These are phyloP conservation scores for Paramarasmius palmivorus DNA, from an alignment of 1,284 basidiomycete species.

Conservation along the genomic window DNA sequence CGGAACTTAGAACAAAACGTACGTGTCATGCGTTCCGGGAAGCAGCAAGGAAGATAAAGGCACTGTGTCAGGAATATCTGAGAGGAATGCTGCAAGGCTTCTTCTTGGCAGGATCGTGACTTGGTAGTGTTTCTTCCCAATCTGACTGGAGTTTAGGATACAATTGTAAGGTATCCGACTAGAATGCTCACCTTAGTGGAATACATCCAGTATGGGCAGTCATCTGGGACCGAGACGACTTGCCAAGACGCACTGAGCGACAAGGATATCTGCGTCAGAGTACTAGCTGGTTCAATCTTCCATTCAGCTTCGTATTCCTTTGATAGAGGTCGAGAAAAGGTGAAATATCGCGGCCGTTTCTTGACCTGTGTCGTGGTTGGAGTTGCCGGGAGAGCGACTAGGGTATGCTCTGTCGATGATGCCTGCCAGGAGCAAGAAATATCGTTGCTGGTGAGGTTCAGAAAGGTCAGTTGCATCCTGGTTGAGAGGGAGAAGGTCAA, in stretches of 20 bases:
- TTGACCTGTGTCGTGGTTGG: no score
- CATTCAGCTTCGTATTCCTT: no score
- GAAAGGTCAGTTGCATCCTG: no score
- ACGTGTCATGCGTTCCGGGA: constrained; percentile 74
- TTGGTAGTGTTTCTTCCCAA: constrained; percentile 37
- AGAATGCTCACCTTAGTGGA: constrained; percentile 44
- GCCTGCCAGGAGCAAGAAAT: no score
- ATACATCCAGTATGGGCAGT: constrained; percentile 60
- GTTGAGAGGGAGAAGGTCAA: no score
- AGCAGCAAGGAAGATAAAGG: constrained; percentile 72
- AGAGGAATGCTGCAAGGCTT: constrained; percentile 60
- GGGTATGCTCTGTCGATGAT: no score
- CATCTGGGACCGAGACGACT: constrained; percentile 36
- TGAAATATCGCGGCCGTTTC: no score
- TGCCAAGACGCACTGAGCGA: constrained; percentile 38
- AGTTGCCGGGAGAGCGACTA: no score
- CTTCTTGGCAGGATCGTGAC: constrained; percentile 59
- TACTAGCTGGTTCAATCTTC: no score
- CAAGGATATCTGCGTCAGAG: no score
- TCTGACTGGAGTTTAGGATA: constrained; percentile 25
- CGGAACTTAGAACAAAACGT: constrained; percentile 24
- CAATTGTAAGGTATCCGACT: constrained; percentile 2
- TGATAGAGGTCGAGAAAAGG: no score
- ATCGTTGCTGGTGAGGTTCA: no score
- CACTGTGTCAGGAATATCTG: constrained; percentile 63